Evolutionary conservation across 148 eudicot genomes (phyloP).

Genomic region (Rhododendron mucronatum): DNA sequence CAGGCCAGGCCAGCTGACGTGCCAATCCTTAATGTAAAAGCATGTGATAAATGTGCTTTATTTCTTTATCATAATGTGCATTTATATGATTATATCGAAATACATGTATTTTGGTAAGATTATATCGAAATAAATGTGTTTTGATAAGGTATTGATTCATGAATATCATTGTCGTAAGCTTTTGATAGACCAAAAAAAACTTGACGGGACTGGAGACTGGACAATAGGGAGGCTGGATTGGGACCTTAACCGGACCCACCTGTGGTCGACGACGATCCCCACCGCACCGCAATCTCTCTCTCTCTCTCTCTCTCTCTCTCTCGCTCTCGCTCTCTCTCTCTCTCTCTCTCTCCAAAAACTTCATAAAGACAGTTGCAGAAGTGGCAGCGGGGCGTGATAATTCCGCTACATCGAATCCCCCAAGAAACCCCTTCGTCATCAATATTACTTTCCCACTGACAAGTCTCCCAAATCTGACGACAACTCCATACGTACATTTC

Average conservation of each 20-base stretch:
- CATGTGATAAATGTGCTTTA: too few species aligned
- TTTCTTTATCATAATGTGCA: too few species aligned
- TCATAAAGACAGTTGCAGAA: not conserved
- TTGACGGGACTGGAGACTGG: not conserved
- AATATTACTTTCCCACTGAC: not conserved
- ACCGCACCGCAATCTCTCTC: conserved; percentile 1
- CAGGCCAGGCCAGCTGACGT: too few species aligned
- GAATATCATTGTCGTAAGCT: too few species aligned
- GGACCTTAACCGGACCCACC: not conserved
- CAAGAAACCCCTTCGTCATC: not conserved
- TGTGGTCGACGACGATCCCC: not conserved
- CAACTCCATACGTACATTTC: not conserved
- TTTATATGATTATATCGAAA: too few species aligned
- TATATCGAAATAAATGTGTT: too few species aligned
- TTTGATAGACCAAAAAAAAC: too few species aligned
- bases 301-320: conserved; percentile 2
- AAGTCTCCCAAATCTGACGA: conserved; percentile 3
- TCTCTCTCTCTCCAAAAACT: not conserved
- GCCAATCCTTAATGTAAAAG: too few species aligned
- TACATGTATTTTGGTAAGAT: too few species aligned
- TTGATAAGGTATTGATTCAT: too few species aligned
- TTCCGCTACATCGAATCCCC: conserved; percentile 1
- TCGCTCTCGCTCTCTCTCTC: too few species aligned
- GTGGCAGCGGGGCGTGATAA: not conserved
- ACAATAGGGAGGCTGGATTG: not conserved